These are phyloP conservation scores for Candida gigantensis DNA, from an alignment of 1,139 yeast genomes.

Conservation along the genomic window DNA sequence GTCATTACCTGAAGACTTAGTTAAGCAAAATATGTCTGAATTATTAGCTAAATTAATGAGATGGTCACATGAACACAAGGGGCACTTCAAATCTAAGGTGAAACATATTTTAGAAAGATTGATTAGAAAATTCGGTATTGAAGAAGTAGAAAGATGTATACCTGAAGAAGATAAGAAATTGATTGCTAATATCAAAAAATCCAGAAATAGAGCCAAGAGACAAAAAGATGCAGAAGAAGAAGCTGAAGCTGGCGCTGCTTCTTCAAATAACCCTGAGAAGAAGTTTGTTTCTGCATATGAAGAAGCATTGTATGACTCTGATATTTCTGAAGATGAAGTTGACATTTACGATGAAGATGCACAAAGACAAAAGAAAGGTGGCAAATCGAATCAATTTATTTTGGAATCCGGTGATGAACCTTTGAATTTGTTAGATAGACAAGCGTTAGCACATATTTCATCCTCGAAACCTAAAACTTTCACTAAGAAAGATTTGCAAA, in stretches of 20 bases:
- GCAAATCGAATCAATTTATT: conserved; percentile 55
- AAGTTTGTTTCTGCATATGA: conserved; percentile 83
- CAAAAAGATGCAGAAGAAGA: conserved; percentile 49
- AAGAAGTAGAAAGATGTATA: conserved; percentile 71
- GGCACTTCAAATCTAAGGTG: conserved; percentile 89
- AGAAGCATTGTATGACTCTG: conserved; percentile 69
- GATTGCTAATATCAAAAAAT: conserved; percentile 80
- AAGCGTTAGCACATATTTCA: conserved; percentile 82
- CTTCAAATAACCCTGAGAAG: conserved; percentile 26
- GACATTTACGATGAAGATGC: conserved; percentile 26
- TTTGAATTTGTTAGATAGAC: conserved; percentile 82
- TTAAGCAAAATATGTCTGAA: conserved; percentile 65
- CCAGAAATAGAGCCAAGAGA: conserved; percentile 81
- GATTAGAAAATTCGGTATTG: conserved; percentile 86
- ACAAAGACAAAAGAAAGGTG: conserved; percentile 10
- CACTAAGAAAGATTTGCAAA: conserved; percentile 43
- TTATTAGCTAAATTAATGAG: conserved; percentile 73
- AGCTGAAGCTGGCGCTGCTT: conserved; percentile 18
- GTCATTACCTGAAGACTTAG: conserved; percentile 77
- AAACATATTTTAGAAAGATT: conserved; percentile 91
- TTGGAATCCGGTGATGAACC: conserved; percentile 82
- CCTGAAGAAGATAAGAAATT: conserved; percentile 87
- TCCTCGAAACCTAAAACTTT: conserved; percentile 74
- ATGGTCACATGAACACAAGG: conserved; percentile 96
- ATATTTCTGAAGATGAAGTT: conserved; percentile 44